A percentile compares a stretch with the other conserved stretches of the same genome.
Conservation (phyloP, 1,284 basidiomycete genomes). For the Meira nashicola region DNA sequence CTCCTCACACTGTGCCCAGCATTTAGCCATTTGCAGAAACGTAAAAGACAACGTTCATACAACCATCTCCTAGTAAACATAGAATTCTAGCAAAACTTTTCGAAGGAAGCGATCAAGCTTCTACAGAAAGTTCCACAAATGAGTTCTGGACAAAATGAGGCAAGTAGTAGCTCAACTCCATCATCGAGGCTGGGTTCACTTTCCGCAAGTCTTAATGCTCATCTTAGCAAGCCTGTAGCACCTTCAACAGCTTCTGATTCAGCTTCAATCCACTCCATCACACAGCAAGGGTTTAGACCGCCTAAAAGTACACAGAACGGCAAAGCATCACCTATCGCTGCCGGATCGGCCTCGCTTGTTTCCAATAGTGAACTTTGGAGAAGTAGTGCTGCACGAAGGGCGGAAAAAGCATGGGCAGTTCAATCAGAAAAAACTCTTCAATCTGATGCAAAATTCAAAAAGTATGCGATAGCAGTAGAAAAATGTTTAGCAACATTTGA, state of each 20-base stretch:
- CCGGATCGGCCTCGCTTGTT: slow-evolving; percentile 2
- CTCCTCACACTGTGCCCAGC: too few species aligned
- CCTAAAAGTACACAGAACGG: background rate
- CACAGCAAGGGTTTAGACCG: background rate
- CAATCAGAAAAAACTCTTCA: slow-evolving; percentile 46
- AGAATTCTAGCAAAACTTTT: too few species aligned
- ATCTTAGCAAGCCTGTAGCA: slow-evolving; percentile 4
- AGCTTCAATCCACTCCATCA: background rate
- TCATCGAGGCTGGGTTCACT: background rate
- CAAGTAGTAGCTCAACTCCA: too few species aligned
- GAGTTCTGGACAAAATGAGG: too few species aligned
- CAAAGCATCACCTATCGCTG: slow-evolving; percentile 5
- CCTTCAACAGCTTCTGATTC: background rate
- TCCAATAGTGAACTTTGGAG: slow-evolving; percentile 27
- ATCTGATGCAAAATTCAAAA: slow-evolving; percentile 86
- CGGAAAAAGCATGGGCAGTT: slow-evolving; percentile 45
- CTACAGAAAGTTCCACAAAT: too few species aligned
- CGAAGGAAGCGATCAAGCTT: too few species aligned
- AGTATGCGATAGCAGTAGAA: slow-evolving; percentile 85
- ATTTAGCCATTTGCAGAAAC: too few species aligned
- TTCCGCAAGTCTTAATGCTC: slow-evolving; percentile 2
- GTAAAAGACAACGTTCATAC: too few species aligned
- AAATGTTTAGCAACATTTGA: slow-evolving; percentile 88
- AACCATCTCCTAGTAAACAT: too few species aligned
- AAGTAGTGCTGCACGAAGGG: slow-evolving; percentile 42